Conservation (phyloP, 2,329 filamentous ascomycete species). For the Sarocladium strictum region DNA sequence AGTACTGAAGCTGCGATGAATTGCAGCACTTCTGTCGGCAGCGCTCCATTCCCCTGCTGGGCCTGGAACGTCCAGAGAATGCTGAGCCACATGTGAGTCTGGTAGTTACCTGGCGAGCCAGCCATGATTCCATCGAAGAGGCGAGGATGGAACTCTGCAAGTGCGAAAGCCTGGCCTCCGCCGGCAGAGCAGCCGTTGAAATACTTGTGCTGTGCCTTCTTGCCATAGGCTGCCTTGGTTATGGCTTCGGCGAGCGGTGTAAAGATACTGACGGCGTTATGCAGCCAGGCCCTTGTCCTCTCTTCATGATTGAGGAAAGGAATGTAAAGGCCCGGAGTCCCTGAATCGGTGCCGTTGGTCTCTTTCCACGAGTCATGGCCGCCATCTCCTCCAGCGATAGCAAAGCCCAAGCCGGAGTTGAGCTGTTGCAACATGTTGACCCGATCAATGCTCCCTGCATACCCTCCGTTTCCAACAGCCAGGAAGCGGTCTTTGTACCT, state of each 20-base stretch:
- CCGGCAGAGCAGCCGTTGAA: slow-evolving; percentile 8
- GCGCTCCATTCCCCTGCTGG: background rate
- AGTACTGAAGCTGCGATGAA: background rate
- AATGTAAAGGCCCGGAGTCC: background rate
- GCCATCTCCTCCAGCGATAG: slow-evolving; percentile 1
- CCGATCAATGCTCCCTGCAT: background rate
- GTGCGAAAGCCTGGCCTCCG: slow-evolving; percentile 3
- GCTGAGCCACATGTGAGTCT: background rate
- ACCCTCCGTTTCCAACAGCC: slow-evolving; percentile 4
- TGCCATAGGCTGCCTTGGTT: background rate
- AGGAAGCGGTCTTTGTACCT: background rate
- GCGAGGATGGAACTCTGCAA: slow-evolving; percentile 2
- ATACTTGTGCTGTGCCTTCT: background rate
- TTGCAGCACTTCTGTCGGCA: background rate
- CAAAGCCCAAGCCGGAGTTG: slow-evolving; percentile 1
- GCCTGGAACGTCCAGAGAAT: slow-evolving; percentile 1
- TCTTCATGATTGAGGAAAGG: slow-evolving; percentile 5
- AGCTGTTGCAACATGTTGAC: background rate
- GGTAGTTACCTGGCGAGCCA: background rate
- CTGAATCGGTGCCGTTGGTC: background rate
- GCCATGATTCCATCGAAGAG: slow-evolving; percentile 3
- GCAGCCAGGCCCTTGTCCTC: slow-evolving; percentile 1
- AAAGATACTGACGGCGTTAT: slow-evolving; percentile 5
- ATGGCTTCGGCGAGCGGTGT: slow-evolving; percentile 5
- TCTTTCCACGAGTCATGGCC: slow-evolving; percentile 3